Evolutionary conservation across 306 rosid genomes (phyloP).

Genomic region (Malus sylvestris): DNA sequence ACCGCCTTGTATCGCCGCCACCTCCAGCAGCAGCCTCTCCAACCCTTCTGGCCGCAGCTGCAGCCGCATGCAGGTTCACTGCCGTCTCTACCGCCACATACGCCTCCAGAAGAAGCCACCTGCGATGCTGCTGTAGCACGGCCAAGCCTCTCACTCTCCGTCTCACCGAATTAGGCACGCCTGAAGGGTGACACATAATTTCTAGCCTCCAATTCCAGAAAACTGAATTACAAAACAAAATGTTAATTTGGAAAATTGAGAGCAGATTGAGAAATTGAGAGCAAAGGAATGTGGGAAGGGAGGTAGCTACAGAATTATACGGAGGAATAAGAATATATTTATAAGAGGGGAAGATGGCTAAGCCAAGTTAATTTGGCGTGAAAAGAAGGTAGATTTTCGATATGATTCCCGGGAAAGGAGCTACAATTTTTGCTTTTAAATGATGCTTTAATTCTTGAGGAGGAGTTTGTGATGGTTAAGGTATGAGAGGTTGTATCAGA

Average conservation of each 20-base stretch:
- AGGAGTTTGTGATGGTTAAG: background rate
- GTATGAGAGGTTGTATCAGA: background rate
- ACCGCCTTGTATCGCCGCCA: slow-evolving; percentile 15
- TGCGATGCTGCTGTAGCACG: slow-evolving; percentile 19
- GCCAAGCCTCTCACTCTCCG: slow-evolving; percentile 20
- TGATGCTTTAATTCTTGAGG: background rate
- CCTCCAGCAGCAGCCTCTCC: slow-evolving; percentile 12
- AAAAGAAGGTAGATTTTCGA: background rate
- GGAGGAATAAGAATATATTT: background rate
- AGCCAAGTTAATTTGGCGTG: background rate
- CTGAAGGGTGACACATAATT: slow-evolving; percentile 51
- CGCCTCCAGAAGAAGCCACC: slow-evolving; percentile 27
- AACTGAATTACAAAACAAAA: background rate
- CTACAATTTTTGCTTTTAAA: background rate
- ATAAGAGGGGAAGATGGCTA: background rate
- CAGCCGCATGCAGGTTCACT: slow-evolving; percentile 15
- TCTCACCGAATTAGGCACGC: slow-evolving; percentile 22
- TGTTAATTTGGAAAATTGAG: background rate
- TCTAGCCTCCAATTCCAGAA: background rate
- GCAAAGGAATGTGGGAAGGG: background rate
- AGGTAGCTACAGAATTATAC: background rate
- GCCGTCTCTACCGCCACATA: background rate
- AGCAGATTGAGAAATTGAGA: background rate
- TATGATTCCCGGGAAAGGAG: too few species aligned
- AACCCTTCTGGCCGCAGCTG: background rate